Evolutionary conservation across 73 alveolate species (phyloP), one percentile per base, ranked within the genome.

Genomic region (Paramecium sonneborni): DNA sequence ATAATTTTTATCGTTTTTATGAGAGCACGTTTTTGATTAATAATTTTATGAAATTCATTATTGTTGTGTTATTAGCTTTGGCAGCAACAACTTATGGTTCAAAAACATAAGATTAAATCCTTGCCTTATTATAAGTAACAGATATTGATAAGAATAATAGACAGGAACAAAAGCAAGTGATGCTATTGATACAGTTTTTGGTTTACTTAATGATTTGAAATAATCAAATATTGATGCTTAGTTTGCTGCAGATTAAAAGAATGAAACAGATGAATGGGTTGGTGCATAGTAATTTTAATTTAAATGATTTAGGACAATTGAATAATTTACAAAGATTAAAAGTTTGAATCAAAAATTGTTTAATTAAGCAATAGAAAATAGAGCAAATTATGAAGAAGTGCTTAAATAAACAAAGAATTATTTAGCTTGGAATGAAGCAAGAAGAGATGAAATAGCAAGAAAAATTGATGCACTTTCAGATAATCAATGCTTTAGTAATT

Each of bases 121-220:
- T 79, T 41, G 90, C 90, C 32, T 44, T 79, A 21, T 44, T 79
- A 38, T 79, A 79, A 24, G 90, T 79, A 79, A 10, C 18, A 0
- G 20, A 3, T 24, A 39, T 43, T 3, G 14, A 0, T 20, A 20
- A 37, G 41, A 39, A 24, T 41, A 18, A 43, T 44, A 79, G 90
- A 26, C 74, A 11, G 90, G 90, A 79, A 79, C 90, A 39, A 79
- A 79, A 79, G 90, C 90, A 39, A 79, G 74, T 23, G 90, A 79
- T 79, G 90, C 90, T 44, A 79, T 79, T 44, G 90, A 79, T 79
- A 79, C 90, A 18, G 90, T 79, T 15, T 79, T 79, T 20, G 69
- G 72, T 5, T 12, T 79, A 21, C 55, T 79, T 23, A 79, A 79
- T 79, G 90, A 79, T 62, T 79, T 79, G 74, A 79, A 43, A 44